phyloP scores from a whole-genome alignment of 2,329 filamentous ascomycete species.

The Fusarium sp. region DNA sequence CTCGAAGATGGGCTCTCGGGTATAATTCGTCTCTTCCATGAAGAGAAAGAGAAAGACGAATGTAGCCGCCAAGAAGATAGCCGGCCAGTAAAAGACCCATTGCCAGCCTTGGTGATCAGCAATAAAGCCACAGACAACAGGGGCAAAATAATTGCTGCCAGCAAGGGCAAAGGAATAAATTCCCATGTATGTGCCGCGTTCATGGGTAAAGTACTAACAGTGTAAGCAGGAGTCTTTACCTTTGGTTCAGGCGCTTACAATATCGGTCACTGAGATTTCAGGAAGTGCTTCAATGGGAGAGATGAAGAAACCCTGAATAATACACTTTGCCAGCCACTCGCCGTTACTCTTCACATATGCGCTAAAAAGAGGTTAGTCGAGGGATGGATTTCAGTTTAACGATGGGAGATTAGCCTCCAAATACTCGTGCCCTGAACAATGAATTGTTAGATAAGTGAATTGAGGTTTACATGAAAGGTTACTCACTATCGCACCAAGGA shows the following conservation, averaged over 20 bases:
- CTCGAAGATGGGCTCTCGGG: constrained; percentile 42
- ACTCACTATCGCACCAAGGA: constrained; percentile 48
- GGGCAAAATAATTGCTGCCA: constrained; percentile 58
- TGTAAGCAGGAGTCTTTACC: accelerated
- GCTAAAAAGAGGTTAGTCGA: not conserved
- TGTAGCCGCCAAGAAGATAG: not conserved
- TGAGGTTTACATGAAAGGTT: accelerated
- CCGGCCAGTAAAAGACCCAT: constrained; percentile 56
- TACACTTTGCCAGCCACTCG: constrained; percentile 59
- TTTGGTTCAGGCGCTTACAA: constrained; percentile 40
- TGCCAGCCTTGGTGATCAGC: constrained; percentile 55
- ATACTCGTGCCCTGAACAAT: constrained; percentile 35
- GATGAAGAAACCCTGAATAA: constrained; percentile 58
- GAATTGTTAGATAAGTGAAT: not conserved
- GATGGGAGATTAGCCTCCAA: constrained; percentile 28
- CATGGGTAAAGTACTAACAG: constrained; percentile 53
- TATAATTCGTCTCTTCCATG: constrained; percentile 20
- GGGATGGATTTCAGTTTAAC: accelerated
- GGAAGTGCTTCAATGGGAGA: constrained; percentile 61
- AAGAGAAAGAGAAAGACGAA: not conserved
- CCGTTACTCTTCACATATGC: constrained; percentile 54
- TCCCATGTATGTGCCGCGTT: constrained; percentile 58
- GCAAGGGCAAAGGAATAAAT: constrained; percentile 56
- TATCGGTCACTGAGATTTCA: constrained; percentile 58
- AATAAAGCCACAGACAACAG: constrained; percentile 59